phyloP scores from a whole-genome alignment of 768 basidiomycete species.

The Rhizopogon vinicolor region DNA sequence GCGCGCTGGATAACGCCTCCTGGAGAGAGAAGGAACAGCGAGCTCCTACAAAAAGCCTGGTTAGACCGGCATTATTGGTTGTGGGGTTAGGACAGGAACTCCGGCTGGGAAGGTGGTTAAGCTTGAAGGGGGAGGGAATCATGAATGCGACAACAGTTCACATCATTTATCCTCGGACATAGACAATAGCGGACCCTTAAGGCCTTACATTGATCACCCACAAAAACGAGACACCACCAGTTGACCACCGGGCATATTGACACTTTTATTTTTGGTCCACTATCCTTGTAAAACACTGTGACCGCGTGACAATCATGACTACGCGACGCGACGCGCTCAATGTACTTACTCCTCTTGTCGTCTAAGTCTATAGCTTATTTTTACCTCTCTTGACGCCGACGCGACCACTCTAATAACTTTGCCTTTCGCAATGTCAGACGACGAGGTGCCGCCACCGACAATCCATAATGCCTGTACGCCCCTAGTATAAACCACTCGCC shows the following conservation, averaged over 20 bases:
- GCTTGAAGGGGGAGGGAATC: conserved; percentile 62
- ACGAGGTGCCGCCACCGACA: neutral
- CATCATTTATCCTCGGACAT: conserved; percentile 43
- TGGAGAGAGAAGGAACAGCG: conserved; percentile 28
- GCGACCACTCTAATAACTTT: neutral
- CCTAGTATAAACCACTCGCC: neutral
- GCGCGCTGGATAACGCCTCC: conserved; percentile 37
- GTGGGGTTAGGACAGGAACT: conserved; percentile 87
- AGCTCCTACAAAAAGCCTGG: conserved; percentile 1
- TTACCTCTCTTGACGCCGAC: neutral
- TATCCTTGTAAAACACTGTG: neutral
- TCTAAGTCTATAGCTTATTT: too few species aligned
- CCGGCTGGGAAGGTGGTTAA: conserved; percentile 86
- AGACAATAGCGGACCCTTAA: neutral
- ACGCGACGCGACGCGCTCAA: neutral
- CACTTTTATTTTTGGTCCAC: too few species aligned
- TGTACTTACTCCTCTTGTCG: neutral
- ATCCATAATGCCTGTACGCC: neutral
- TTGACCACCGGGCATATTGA: too few species aligned
- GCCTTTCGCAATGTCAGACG: neutral
- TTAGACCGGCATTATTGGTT: conserved; percentile 53
- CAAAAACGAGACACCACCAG: too few species aligned
- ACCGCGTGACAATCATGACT: neutral
- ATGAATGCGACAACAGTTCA: conserved; percentile 71
- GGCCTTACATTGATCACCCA: too few species aligned